Base-by-base conservation (phyloP, 331 rosid species). In the Arachis monticola region DNA sequence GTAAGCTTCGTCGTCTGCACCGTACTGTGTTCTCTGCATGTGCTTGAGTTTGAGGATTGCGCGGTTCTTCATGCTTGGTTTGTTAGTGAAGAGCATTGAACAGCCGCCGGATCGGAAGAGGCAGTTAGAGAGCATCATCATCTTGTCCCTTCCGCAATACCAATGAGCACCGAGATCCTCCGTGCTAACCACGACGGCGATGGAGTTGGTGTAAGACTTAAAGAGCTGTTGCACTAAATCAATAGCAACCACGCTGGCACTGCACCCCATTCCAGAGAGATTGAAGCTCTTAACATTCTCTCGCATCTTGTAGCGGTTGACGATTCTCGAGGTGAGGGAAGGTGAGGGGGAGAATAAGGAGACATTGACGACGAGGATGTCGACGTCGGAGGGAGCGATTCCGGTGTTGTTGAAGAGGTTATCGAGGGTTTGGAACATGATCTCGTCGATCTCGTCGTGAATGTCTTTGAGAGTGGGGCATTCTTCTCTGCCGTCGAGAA, bases 211-310 rank as follows among this genome's bases (percentile, higher is more conserved):
- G 67, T 86, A 22, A 0, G 75, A 70, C 74, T 87, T 85, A 75
- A 93, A 86, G 31, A 87, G 72, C 30, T 84, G 90, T 8, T 86
- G 91, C 22, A 93, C 97, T 42, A 93, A 59, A 50, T 90, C 96
- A 8, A 93, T 86, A 3, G 83, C 96, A 0, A 93, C 84, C 6
- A 93, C 88, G 61, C 97, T 93, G 0, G 93, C 98, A 66, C 96
- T 89, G 48, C 98, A 90, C 0, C 98, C 97, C 93, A 91, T 93
- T 17, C 98, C 98, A 0, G 97, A 42, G 10, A 93, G 93, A 69
- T 93, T 93, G 60, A 81, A 83, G 2, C 85, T 69, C 76, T 86
- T 89, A 0, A 93, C 12, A 50, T 85, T 75, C 6, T 81, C 77
- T 65, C 90, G 85, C 98, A 89, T 93, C 57, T 83, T 87, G 96